Conservation (phyloP, 768 basidiomycete genomes). For the Russula vinacea region DNA sequence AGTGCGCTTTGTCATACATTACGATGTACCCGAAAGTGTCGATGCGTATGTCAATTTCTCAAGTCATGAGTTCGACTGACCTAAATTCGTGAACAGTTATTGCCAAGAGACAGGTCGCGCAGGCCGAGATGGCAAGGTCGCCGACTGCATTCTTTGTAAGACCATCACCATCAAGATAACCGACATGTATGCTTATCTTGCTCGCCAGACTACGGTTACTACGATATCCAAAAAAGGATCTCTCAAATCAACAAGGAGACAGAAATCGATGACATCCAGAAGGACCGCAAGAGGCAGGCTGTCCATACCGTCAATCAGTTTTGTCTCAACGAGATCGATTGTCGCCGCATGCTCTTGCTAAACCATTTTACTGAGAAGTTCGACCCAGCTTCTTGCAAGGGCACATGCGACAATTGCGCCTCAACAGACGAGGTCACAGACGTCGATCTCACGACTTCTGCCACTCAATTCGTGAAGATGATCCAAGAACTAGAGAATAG, state of each 20-base stretch:
- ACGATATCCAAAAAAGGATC: conserved; percentile 54
- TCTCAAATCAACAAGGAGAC: conserved; percentile 55
- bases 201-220: conserved; percentile 57
- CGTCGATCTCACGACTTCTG: conserved; percentile 61
- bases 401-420: conserved; percentile 80
- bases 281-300: conserved; percentile 62
- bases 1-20: conserved; percentile 94
- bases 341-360: conserved; percentile 83
- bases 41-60: conserved; percentile 57
- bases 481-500: conserved; percentile 18
- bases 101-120: conserved; percentile 98
- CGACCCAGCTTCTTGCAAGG: conserved; percentile 57
- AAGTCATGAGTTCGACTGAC: conserved; percentile 16
- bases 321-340: conserved; percentile 77
- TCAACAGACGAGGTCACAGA: conserved; percentile 35
- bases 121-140: conserved; percentile 81
- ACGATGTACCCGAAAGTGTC: conserved; percentile 74
- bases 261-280: conserved; percentile 49
- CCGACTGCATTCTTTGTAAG: conserved; percentile 87
- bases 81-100: conserved; percentile 47
- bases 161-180: not conserved
- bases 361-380: conserved; percentile 87
- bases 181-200: conserved; percentile 2
- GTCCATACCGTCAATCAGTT: conserved; percentile 71
- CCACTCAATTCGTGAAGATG: conserved; percentile 48